Conservation (phyloP, 2,329 filamentous ascomycete species). For the Gnomoniopsis sp. region DNA sequence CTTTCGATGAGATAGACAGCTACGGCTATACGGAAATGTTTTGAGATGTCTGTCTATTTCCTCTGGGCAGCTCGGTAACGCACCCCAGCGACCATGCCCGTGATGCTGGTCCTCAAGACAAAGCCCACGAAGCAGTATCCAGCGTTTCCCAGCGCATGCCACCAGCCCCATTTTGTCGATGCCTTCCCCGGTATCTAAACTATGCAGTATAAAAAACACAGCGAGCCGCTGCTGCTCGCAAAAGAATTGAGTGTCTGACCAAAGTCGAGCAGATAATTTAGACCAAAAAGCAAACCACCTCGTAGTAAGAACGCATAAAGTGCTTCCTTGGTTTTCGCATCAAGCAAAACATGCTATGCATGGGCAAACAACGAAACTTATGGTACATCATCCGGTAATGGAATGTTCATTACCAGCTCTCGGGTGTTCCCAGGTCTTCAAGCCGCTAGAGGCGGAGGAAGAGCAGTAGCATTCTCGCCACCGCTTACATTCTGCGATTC, state of each 20-base stretch:
- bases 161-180: background rate
- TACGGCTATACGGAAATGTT: background rate
- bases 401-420: background rate
- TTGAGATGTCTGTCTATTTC: background rate
- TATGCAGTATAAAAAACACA: background rate
- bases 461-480: background rate
- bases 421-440: background rate
- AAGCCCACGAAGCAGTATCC: background rate
- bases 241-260: background rate
- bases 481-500: constrained; percentile 26
- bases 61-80: background rate
- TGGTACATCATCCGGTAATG: background rate
- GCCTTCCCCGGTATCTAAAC: background rate
- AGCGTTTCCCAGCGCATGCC: background rate
- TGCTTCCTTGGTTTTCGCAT: background rate
- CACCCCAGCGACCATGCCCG: background rate
- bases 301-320: background rate
- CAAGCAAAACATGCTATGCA: background rate
- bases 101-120: background rate
- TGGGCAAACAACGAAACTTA: background rate
- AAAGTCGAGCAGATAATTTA: background rate
- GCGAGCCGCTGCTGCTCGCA: background rate
- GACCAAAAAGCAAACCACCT: background rate
- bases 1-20: background rate
- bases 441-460: constrained; percentile 6